These are phyloP conservation scores for Dorcoceras hygrometricum DNA, from an alignment of 257 asterid species.

Conservation along the genomic window DNA sequence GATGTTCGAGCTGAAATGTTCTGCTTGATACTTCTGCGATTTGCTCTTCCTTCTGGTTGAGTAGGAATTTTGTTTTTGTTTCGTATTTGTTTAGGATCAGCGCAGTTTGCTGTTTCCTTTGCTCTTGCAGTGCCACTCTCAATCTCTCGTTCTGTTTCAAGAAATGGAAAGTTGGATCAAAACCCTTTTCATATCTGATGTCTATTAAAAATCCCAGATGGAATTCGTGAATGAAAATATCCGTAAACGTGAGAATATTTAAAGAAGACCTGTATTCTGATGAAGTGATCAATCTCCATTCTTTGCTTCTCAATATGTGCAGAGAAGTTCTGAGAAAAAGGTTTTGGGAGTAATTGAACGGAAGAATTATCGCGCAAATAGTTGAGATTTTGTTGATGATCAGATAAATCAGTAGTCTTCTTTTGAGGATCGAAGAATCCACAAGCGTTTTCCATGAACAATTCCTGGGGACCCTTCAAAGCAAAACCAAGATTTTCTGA, in stretches of 20 bases:
- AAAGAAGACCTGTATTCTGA: too few species aligned
- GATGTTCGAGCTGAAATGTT: conserved; percentile 45
- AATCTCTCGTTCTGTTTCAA: conserved; percentile 57
- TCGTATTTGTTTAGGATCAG: conserved; percentile 45
- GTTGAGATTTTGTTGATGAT: too few species aligned
- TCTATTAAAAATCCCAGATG: neutral
- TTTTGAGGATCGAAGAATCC: conserved; percentile 38
- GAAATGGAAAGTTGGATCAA: neutral
- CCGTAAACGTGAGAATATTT: conserved; percentile 51
- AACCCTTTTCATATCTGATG: neutral
- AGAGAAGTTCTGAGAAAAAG: conserved; percentile 23
- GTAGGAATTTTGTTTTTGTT: conserved; percentile 34
- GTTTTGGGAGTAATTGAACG: too few species aligned
- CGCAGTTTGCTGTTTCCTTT: conserved; percentile 39
- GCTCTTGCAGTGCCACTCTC: conserved; percentile 52
- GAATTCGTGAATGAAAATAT: too few species aligned
- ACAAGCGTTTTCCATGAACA: conserved; percentile 37
- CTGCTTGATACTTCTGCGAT: conserved; percentile 36
- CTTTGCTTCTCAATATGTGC: conserved; percentile 45
- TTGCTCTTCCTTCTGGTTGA: conserved; percentile 58
- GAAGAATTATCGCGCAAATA: too few species aligned
- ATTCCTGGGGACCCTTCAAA: conserved; percentile 34
- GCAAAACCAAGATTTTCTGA: conserved; percentile 44
- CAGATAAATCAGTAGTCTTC: too few species aligned
- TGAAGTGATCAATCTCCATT: conserved; percentile 48